A percentile compares a stretch with the other conserved stretches of the same genome.
Conservation (phyloP, 106 monocot genomes). For the Phalaenopsis equestris region DNA sequence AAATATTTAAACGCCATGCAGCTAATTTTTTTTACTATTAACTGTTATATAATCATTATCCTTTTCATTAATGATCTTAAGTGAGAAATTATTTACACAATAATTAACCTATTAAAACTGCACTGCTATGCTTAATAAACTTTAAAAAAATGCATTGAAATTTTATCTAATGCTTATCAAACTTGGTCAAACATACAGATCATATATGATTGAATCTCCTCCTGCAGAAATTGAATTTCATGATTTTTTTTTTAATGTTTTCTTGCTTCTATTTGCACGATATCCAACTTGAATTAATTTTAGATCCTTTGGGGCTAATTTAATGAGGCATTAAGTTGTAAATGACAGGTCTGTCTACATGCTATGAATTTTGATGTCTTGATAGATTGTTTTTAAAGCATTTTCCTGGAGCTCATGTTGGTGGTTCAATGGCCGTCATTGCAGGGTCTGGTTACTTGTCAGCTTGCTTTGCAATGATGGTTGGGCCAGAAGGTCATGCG, state of each 20-base stretch:
- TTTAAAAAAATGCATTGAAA: too few species aligned
- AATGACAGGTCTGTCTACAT: neutral
- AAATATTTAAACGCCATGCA: too few species aligned
- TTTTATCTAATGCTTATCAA: too few species aligned
- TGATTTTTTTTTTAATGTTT: neutral
- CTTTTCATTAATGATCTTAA: too few species aligned
- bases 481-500: conserved; percentile 72
- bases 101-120: too few species aligned
- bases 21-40: too few species aligned
- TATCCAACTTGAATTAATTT: neutral
- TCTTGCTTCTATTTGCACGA: neutral
- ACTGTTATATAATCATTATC: too few species aligned
- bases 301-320: neutral
- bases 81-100: too few species aligned
- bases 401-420: neutral
- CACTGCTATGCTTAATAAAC: too few species aligned
- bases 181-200: too few species aligned
- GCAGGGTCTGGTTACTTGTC: conserved; percentile 84
- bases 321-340: neutral
- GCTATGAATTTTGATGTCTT: neutral
- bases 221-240: neutral
- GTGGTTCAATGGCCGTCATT: neutral
- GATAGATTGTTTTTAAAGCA: neutral
- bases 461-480: conserved; percentile 84
- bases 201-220: too few species aligned